Base-by-base conservation (phyloP, 1,284 basidiomycete species). In the Kalmanozyma brasiliensis region DNA sequence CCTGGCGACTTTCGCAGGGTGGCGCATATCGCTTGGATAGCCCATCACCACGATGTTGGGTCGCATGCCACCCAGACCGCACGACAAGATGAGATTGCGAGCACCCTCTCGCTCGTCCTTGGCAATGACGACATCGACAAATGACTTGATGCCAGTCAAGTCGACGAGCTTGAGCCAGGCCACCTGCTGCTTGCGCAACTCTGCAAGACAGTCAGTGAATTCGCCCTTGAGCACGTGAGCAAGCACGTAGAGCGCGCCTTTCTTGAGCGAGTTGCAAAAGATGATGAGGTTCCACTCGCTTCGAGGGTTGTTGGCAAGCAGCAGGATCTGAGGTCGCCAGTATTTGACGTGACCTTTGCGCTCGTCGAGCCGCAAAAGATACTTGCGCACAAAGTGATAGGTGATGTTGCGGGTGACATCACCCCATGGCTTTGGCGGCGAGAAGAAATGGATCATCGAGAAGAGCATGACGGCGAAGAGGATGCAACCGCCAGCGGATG, bases 161-260 rank as follows among this genome's bases (percentile, higher is more conserved):
- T 81, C 80, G 17, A 81, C 79, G n/a, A 81, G 67, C 67, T 80
- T 81, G 49, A 81, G 73, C 80, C 80, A 81, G 3, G 77, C 77
- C 1, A 79, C 65, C 33, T 81, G 78, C 63, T 78, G 77, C 44
- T 76, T 73, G 42, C 74, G 64, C 19, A 81, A 62, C 52, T 81
- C 78, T 5, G 72, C 64, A 7, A 81, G 62, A 45, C 80, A 81
- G 26, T 79, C 76, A 24, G 65, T 52, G 47, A 81, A 81, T 40
- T 81, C 79, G 49, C 80, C 80, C 58, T 80, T 80, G 57, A 81
- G 64, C 19, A 80, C 76, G 43, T 81, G 80, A 9, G 77, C 80
- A 3, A 81, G 67, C 9, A 81, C 70, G 45, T 81, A 81, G 22
- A 81, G 68, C 2, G 79, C 78, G 17, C 80, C 80, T 38, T 81